phyloP scores from a whole-genome alignment of 768 basidiomycete species.

The Cystobasidium ongulense region DNA sequence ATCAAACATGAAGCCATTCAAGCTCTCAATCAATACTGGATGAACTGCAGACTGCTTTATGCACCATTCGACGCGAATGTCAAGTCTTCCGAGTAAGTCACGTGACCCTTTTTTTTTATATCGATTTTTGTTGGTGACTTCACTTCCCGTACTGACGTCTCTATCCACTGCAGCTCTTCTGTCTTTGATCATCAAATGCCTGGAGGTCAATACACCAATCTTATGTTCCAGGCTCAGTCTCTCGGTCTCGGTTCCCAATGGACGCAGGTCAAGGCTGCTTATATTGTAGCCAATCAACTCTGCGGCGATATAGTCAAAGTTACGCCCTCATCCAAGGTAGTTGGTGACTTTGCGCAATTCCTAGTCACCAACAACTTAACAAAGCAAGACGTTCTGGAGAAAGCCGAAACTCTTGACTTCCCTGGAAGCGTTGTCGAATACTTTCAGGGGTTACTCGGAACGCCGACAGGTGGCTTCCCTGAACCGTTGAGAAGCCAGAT shows the following conservation, averaged over 20 bases:
- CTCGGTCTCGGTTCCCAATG: slow-evolving; percentile 95
- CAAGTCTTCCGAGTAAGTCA: slow-evolving; percentile 65
- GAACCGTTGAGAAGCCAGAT: slow-evolving; percentile 84
- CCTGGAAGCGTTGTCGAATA: slow-evolving; percentile 65
- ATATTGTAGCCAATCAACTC: slow-evolving; percentile 95
- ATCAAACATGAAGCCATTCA: slow-evolving; percentile 96
- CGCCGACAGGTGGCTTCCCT: slow-evolving; percentile 97
- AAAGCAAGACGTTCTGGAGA: slow-evolving; percentile 73
- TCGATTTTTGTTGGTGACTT: not conserved
- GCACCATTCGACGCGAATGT: slow-evolving; percentile 97
- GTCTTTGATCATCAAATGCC: slow-evolving; percentile 99
- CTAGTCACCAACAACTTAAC: slow-evolving; percentile 75
- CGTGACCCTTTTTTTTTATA: slow-evolving; percentile 43
- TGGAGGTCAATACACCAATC: slow-evolving; percentile 49
- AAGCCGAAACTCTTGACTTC: slow-evolving; percentile 89
- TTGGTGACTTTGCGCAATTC: slow-evolving; percentile 91
- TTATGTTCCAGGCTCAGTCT: slow-evolving; percentile 90
- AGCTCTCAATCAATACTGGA: slow-evolving; percentile 95
- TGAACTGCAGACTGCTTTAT: slow-evolving; percentile 89
- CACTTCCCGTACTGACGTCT: not conserved
- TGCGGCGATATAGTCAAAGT: slow-evolving; percentile 99
- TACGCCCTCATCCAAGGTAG: slow-evolving; percentile 96
- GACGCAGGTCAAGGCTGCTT: slow-evolving; percentile 94
- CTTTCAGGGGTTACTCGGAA: slow-evolving; percentile 98
- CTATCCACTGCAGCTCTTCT: slow-evolving; percentile 57